Percentiles rank a stretch among this genome's conserved stretches.
Conservation (phyloP, 192 early-diverging fungal genomes). For the Spizellomyces punctatus region DNA sequence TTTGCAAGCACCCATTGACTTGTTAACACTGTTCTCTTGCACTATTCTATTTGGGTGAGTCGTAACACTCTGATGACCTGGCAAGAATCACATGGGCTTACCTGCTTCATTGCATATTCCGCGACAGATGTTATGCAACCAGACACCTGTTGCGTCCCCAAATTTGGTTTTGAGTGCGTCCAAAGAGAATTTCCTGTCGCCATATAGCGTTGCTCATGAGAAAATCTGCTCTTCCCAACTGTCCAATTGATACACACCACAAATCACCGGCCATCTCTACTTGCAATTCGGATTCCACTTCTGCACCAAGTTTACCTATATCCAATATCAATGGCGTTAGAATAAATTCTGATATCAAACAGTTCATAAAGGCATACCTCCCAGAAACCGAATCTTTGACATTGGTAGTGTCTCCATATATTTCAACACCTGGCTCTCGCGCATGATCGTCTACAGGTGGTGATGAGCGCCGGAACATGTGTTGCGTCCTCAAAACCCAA, state of each 20-base stretch:
- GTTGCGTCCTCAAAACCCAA: background rate
- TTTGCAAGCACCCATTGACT: conserved; percentile 34
- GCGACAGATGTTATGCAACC: conserved; percentile 63
- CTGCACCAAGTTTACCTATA: conserved; percentile 60
- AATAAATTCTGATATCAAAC: background rate
- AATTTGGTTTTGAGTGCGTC: conserved; percentile 44
- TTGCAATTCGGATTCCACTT: conserved; percentile 65
- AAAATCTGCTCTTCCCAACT: background rate
- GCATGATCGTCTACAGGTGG: conserved; percentile 67
- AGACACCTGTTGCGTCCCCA: conserved; percentile 53
- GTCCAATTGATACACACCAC: conserved; percentile 40
- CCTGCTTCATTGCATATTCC: conserved; percentile 56
- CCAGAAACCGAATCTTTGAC: conserved; percentile 79
- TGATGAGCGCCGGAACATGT: background rate
- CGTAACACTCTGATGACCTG: too few species aligned
- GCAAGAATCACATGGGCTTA: background rate
- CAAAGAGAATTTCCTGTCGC: conserved; percentile 42
- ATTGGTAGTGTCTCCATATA: conserved; percentile 73
- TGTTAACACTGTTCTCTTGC: conserved; percentile 14
- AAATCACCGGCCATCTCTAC: conserved; percentile 61
- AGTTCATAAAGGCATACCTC: conserved; percentile 63
- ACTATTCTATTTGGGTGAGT: background rate
- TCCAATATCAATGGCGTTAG: background rate
- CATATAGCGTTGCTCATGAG: conserved; percentile 5
- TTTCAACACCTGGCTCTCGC: conserved; percentile 50